These are phyloP conservation scores for Monoraphidium neglectum DNA, from an alignment of 139 green algal species.

Conservation along the genomic window DNA sequence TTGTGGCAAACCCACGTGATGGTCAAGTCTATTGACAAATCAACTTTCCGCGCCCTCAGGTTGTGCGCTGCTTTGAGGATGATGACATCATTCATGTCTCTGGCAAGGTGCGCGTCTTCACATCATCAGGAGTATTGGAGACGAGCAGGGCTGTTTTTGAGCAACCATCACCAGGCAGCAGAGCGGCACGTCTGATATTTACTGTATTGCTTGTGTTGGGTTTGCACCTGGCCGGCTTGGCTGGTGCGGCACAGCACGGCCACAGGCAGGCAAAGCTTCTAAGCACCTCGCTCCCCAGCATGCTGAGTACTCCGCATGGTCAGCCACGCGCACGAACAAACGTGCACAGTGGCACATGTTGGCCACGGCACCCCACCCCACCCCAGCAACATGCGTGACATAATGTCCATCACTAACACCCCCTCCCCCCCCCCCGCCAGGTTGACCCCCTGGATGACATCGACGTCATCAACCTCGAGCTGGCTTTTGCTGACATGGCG, in stretches of 20 bases:
- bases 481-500: constrained; percentile 88
- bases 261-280: no score
- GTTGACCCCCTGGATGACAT: constrained; percentile 72
- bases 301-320: background rate
- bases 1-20: background rate
- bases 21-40: no score
- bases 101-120: constrained; percentile 72
- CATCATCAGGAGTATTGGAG: no score
- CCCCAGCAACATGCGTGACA: background rate
- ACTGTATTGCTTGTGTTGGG: no score
- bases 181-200: no score
- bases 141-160: no score
- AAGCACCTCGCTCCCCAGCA: no score
- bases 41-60: constrained; percentile 55
- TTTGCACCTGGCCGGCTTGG: no score
- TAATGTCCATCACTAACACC: no score
- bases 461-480: constrained; percentile 96
- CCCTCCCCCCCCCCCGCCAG: no score
- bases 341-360: background rate
- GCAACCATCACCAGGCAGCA: no score
- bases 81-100: constrained; percentile 94
- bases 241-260: no score
- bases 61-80: constrained; percentile 98
- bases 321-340: background rate
- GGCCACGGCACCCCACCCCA: background rate